A percentile compares a stretch with the other conserved stretches of the same genome.
These are phyloP conservation scores for Stachybotrys chartarum DNA, from an alignment of 2,329 filamentous ascomycete genomes.

Conservation along the genomic window DNA sequence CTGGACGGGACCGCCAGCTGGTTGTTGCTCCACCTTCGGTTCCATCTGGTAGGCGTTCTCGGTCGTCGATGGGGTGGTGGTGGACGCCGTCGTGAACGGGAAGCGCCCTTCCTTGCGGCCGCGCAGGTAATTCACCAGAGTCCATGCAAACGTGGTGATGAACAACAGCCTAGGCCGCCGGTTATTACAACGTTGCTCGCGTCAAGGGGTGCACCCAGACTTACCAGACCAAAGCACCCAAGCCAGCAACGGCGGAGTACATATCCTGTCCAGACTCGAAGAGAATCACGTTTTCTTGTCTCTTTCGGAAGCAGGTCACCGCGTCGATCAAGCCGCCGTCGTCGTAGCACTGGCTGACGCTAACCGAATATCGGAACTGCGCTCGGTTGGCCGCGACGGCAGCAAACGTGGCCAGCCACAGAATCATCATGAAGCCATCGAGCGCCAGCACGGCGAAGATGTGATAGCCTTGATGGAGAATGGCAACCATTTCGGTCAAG, in stretches of 20 bases:
- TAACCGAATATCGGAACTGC: constrained; percentile 23
- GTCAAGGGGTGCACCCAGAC: constrained; percentile 4
- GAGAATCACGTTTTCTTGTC: constrained; percentile 20
- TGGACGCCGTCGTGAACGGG: constrained; percentile 9
- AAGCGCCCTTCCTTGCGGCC: constrained; percentile 31
- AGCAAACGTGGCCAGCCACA: constrained; percentile 39
- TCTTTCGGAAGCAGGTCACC: constrained; percentile 23
- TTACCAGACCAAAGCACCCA: constrained; percentile 37
- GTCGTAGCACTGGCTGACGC: constrained; percentile 21
- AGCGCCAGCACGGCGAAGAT: constrained; percentile 35
- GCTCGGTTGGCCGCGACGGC: constrained; percentile 32
- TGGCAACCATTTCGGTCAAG: constrained; percentile 30
- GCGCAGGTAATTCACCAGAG: constrained; percentile 23
- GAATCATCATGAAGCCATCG: constrained; percentile 34
- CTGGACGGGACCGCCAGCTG: not conserved
- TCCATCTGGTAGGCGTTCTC: constrained; percentile 25
- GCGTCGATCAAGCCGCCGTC: constrained; percentile 33
- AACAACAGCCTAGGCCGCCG: constrained; percentile 26
- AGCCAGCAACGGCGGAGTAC: constrained; percentile 32
- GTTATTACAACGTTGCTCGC: constrained; percentile 2
- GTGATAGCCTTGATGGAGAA: constrained; percentile 30
- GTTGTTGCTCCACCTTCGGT: constrained; percentile 18
- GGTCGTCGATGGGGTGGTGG: constrained; percentile 1
- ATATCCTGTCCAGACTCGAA: constrained; percentile 24
- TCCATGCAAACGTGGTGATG: constrained; percentile 28